A percentile compares a stretch with the other conserved stretches of the same genome.
Evolutionary conservation across 768 basidiomycete species (phyloP).

Genomic region (Leccinum imitatum): DNA sequence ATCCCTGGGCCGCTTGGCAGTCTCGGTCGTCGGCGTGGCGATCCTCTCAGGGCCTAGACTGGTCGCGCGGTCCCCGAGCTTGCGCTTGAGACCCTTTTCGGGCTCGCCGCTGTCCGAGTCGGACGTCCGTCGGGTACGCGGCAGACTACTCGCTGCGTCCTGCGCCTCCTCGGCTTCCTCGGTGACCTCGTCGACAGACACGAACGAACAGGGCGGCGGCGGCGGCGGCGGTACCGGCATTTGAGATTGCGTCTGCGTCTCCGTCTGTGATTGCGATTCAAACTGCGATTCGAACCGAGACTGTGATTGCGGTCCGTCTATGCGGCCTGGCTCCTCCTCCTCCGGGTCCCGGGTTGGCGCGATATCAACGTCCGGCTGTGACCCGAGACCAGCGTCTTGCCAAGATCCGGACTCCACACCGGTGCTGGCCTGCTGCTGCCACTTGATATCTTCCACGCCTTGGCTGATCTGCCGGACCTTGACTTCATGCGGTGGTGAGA

Average conservation of each 20-base stretch:
- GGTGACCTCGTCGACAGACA: conserved; percentile 20
- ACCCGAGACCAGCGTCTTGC: conserved; percentile 9
- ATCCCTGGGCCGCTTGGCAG: conserved; percentile 60
- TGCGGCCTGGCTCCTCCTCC: not conserved
- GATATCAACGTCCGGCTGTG: conserved; percentile 8
- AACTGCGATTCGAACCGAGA: not conserved
- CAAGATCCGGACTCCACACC: not conserved
- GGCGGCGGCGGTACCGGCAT: not conserved
- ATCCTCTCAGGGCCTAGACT: conserved; percentile 53
- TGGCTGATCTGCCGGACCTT: conserved; percentile 79
- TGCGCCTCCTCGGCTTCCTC: conserved; percentile 34
- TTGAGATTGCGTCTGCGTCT: not conserved
- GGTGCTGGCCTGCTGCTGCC: conserved; percentile 46
- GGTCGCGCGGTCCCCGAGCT: conserved; percentile 63
- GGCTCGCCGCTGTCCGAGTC: conserved; percentile 47
- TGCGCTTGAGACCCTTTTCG: conserved; percentile 70
- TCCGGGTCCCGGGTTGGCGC: conserved; percentile 1
- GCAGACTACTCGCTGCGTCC: conserved; percentile 26
- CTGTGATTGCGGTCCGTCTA: conserved; percentile 1
- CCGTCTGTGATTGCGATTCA: not conserved
- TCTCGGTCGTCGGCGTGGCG: conserved; percentile 32
- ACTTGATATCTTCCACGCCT: conserved; percentile 75
- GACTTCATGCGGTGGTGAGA: conserved; percentile 76
- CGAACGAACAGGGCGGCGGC: conserved; percentile 19
- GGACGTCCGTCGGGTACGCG: conserved; percentile 29